Evolutionary conservation across 1,139 yeast genomes (phyloP).

Genomic region (Protomyces lactucae-debilis): DNA sequence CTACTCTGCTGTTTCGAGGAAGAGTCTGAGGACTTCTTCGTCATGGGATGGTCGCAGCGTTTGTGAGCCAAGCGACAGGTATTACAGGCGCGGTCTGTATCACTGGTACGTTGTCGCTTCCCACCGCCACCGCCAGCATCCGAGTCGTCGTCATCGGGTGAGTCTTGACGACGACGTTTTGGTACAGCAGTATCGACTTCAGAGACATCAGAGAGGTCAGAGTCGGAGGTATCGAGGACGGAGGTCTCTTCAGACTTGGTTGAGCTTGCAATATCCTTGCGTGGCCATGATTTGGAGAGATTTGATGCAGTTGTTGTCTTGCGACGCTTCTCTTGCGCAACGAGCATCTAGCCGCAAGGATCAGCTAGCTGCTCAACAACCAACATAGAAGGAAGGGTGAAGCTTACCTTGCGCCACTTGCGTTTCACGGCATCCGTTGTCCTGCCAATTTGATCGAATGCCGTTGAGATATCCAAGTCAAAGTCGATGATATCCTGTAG

Average conservation of each 20-base stretch:
- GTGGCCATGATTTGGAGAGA: background rate
- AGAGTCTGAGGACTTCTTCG: background rate
- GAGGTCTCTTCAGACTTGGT: background rate
- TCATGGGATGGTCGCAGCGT: conserved; percentile 2
- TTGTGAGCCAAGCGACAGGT: conserved; percentile 12
- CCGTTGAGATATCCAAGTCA: background rate
- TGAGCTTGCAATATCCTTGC: background rate
- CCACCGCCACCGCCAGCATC: background rate
- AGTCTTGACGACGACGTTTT: background rate
- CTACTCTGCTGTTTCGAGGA: background rate
- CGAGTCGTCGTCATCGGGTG: background rate
- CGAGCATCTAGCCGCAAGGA: background rate
- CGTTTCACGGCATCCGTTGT: conserved; percentile 19
- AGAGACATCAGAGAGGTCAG: conserved; percentile 2
- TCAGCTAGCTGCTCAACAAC: background rate
- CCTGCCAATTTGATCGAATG: conserved; percentile 11
- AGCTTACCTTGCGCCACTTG: conserved; percentile 21
- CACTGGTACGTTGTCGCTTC: background rate
- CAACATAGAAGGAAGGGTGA: background rate
- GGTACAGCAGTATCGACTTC: background rate
- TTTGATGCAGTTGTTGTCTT: too few species aligned
- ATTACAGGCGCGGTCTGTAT: conserved; percentile 3
- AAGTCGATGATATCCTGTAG: conserved; percentile 1
- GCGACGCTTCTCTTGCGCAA: background rate
- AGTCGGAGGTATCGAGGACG: background rate